A percentile compares a stretch with the other conserved stretches of the same genome.
Evolutionary conservation across 768 basidiomycete species (phyloP).

Genomic region (Piloderma croceum): DNA sequence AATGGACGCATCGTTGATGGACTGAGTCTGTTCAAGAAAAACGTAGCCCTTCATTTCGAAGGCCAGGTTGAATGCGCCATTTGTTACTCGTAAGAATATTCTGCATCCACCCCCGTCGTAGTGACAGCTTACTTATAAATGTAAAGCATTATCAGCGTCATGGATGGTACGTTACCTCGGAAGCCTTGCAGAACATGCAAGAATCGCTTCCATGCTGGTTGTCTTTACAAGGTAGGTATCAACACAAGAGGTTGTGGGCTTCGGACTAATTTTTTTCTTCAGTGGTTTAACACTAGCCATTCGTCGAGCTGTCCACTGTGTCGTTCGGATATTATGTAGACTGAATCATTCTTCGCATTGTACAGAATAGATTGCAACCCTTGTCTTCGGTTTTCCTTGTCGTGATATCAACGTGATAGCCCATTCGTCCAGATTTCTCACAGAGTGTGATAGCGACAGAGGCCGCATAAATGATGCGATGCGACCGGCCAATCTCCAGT

Average conservation of each 20-base stretch:
- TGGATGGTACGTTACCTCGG: constrained; percentile 80
- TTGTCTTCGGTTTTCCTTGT: no score
- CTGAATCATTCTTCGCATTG: no score
- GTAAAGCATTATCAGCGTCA: constrained; percentile 80
- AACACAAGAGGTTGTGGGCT: not conserved
- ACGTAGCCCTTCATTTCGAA: constrained; percentile 88
- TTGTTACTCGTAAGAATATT: constrained; percentile 73
- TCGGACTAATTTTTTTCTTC: constrained; percentile 6
- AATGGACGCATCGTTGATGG: constrained; percentile 90
- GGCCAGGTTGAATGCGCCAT: constrained; percentile 96
- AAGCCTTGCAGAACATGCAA: constrained; percentile 94
- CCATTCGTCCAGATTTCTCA: no score
- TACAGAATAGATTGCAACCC: no score
- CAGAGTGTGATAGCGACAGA: no score
- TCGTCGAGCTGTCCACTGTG: constrained; percentile 90
- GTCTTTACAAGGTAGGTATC: constrained; percentile 79
- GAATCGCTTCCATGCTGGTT: constrained; percentile 88
- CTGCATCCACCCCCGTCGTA: not conserved
- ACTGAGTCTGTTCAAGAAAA: constrained; percentile 86
- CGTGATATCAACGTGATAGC: no score
- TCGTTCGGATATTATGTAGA: constrained; percentile 71
- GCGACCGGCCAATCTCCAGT: no score
- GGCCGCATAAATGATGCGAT: no score
- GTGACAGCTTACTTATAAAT: constrained; percentile 3
- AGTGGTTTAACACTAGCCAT: constrained; percentile 91